These are phyloP conservation scores for Takashimella koratensis DNA, from an alignment of 1,284 basidiomycete species.

Conservation along the genomic window DNA sequence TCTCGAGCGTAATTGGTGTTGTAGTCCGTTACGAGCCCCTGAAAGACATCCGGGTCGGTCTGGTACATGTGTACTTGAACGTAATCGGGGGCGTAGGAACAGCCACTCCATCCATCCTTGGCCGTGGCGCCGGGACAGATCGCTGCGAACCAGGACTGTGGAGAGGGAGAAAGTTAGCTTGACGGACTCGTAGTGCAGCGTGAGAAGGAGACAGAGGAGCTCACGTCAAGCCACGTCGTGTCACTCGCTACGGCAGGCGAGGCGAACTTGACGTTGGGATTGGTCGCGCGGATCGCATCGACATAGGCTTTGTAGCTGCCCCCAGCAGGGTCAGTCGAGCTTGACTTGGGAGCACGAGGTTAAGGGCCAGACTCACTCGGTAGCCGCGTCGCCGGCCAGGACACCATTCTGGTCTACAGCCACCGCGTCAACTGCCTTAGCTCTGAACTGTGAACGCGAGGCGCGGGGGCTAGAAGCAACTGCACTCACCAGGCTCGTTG, in stretches of 20 bases:
- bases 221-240: conserved; percentile 20
- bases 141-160: conserved; percentile 20
- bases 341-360: neutral
- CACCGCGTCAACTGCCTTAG: too few species aligned
- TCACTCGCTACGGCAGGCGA: conserved; percentile 22
- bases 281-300: conserved; percentile 2
- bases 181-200: neutral
- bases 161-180: too few species aligned
- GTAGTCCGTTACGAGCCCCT: conserved; percentile 9
- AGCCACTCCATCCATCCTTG: conserved; percentile 10
- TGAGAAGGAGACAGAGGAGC: too few species aligned
- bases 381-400: neutral
- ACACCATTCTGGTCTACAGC: neutral
- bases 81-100: conserved; percentile 20
- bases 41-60: conserved; percentile 11
- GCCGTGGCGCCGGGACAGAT: conserved; percentile 20
- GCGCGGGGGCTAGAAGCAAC: too few species aligned
- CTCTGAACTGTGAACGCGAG: too few species aligned
- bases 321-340: too few species aligned
- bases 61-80: conserved; percentile 24
- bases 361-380: neutral
- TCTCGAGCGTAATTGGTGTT: conserved; percentile 8
- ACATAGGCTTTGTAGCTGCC: neutral
- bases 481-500: conserved; percentile 33
- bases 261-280: conserved; percentile 17